Base-by-base conservation (phyloP, 176 grass and related monocot genomes). In the Pontederia crassipes region DNA sequence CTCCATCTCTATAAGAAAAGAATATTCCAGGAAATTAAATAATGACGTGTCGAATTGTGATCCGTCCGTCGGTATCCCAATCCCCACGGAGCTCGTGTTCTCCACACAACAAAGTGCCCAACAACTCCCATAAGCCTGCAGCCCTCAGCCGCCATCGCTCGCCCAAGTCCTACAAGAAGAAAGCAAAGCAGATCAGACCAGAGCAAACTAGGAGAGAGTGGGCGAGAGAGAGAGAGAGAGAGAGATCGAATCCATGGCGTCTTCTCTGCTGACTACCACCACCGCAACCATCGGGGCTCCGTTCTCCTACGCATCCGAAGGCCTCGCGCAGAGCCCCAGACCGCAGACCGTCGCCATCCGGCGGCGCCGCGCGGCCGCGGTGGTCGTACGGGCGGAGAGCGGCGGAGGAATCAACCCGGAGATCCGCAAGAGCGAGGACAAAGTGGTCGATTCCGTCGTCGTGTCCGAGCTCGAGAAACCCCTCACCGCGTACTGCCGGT, bases 401-500 rank as follows among this genome's bases (percentile, higher is more conserved):
- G 85, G 79, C 65, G 68, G 65, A 13, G 86, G 86, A 45, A 83
- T 97, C 49, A 97, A 97, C 67, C 92, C 83, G 20, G 72, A 69
- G 60, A 80, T 97, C 76, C 64, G 92, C 48, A 97, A 97, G 72
- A 81, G 73, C 58, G 92, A 97, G 72, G 75, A 49, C 4, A 97
- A 97, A 75, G 92, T 97, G 57, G 92, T 97, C 24, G 92, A 97
- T 77, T 82, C 87, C 61, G 78, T 91, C 49, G 63, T 88, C 57
- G 56, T 77, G 32, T 56, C 78, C n/a, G 83, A 97, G 26, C 84
- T 97, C 66, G 54, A 80, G 69, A 97, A 97, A 66, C 87, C 92
- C 69, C 81, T 85, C 73, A 97, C 87, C 20, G 75, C 87, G 16
- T 97, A 97, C 66, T 88, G 92, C 81, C 69, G 92, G 92, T 97